Evolutionary conservation across 1,139 yeast genomes (phyloP), one percentile per base, ranked within the genome.

Genomic region (Saccharomycopsis crataegensis): DNA sequence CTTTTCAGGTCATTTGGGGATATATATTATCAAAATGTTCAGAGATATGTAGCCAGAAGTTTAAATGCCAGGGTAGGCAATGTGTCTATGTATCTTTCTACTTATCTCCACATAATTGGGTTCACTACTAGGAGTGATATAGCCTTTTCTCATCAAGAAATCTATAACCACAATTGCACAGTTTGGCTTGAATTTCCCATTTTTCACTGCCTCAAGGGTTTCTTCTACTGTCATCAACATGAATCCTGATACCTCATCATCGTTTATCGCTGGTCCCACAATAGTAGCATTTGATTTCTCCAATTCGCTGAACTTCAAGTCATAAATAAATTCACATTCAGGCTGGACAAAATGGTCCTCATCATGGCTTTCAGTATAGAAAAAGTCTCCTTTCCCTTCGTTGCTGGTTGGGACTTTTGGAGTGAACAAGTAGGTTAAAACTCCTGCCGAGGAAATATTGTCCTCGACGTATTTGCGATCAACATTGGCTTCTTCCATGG

Each of bases 401-500:
- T 60, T 60, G 38, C 64, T 62, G 37, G 60, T 54, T 41, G 62
- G 57, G 50, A 40, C 44, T 11, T 48, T 16, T 47, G 62, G 60
- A 54, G 70, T 73, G 62, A 78, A 82, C 61, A 84, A 72, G 65
- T 93, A 93, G 47, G 88, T 79, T 1, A 88, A 70, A 0, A 77
- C 83, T 0, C 97, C 98, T 0, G 74, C 82, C 1, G 83, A 63
- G 40, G 62, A 70, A 16, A 80, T 64, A 52, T 76, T 70, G 1
- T 62, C 48, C 51, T 66, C 64, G 0, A 88, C 83, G 59, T 79
- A 78, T 0, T 70, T 74, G 45, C 72, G 73, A 0, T 65, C 60
- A n/a, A 93, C 68, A 0, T 96, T 96, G 0, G 96, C 99, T 64
- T 93, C 99, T 64, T 93, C 99, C 58, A 73, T 75, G 61, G 96